Evolutionary conservation across 2,329 filamentous ascomycete species (phyloP), one percentile per base, ranked within the genome.

Genomic region (Alternaria sp.): DNA sequence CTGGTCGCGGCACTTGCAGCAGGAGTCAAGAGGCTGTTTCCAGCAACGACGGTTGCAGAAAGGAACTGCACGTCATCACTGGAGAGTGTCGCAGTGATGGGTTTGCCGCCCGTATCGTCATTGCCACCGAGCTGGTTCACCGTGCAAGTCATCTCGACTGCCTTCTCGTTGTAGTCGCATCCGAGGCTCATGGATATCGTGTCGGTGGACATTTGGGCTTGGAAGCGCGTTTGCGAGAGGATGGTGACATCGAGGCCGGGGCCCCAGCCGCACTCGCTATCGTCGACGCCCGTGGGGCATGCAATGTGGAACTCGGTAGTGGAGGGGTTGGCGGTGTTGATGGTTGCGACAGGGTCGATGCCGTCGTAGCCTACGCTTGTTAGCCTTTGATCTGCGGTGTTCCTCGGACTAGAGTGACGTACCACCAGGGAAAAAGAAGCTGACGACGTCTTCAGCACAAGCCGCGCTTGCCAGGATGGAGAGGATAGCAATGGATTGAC

Each of bases 201-300:
- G 12, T 59, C 60, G 11, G 47, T 64, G 1, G 58, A 60, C 67
- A 76, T 69, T 43, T 64, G 53, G 14, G 69, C 73, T 28, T 71
- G 46, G 63, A 71, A 76, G 23, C 61, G 59, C 25, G 71, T 73
- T n/a, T 56, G 60, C 9, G 63, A 67, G 33, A 74, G 60, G 65
- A 75, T 63, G 15, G 63, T 70, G 59, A 60, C 53, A 58, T 64
- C 63, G 26, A 66, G 53, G 23, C 73, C 73, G 2, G 64, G 57
- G 33, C 72, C 73, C 60, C 66, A 75, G 47, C 74, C 73, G 50
- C 76, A 78, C 14, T 76, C 72, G 11, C 55, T 58, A 21, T 55
- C 20, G 41, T 70, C 69, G 25, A 55, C 58, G 18, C 58, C 63
- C 6, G 70, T 71, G 26, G 74, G 71, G 46, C 74, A 76, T 5